Conservation (phyloP, 106 monocot genomes). For the Allium sativum region DNA sequence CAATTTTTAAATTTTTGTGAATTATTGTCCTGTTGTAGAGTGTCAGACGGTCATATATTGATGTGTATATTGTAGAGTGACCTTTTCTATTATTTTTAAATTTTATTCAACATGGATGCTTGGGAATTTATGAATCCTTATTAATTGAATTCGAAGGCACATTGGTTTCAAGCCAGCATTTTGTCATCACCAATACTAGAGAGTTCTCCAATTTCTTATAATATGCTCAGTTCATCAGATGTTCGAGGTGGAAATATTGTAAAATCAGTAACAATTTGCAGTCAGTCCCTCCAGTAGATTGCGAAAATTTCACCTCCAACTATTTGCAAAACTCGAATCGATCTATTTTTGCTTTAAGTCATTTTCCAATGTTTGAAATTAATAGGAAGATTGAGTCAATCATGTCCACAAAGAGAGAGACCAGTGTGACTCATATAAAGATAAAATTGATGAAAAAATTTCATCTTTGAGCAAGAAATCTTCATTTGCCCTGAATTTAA, state of each 20-base stretch:
- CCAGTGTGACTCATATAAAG: slow-evolving; percentile 1
- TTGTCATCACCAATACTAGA: neutral
- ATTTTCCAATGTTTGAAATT: slow-evolving; percentile 34
- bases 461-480: slow-evolving; percentile 1
- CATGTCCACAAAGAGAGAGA: slow-evolving; percentile 13
- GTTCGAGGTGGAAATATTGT: slow-evolving; percentile 5
- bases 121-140: slow-evolving; percentile 4
- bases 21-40: no score
- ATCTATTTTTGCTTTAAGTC: slow-evolving; percentile 7
- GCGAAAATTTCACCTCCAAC: slow-evolving; percentile 8
- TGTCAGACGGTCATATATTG: no score
- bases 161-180: slow-evolving; percentile 17
- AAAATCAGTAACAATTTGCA: slow-evolving; percentile 3
- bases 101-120: slow-evolving; percentile 7
- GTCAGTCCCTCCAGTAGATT: neutral
- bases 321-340: slow-evolving; percentile 12
- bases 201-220: slow-evolving; percentile 3
- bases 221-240: slow-evolving; percentile 10
- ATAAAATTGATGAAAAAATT: slow-evolving; percentile 5
- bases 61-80: no score
- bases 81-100: no score
- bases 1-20: no score
- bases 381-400: slow-evolving; percentile 25
- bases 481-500: slow-evolving; percentile 10
- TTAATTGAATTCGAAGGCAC: slow-evolving; percentile 22